A percentile compares a stretch with the other conserved stretches of the same genome.
phyloP scores from a whole-genome alignment of 257 asterid species.

The Jasminum sambac region DNA sequence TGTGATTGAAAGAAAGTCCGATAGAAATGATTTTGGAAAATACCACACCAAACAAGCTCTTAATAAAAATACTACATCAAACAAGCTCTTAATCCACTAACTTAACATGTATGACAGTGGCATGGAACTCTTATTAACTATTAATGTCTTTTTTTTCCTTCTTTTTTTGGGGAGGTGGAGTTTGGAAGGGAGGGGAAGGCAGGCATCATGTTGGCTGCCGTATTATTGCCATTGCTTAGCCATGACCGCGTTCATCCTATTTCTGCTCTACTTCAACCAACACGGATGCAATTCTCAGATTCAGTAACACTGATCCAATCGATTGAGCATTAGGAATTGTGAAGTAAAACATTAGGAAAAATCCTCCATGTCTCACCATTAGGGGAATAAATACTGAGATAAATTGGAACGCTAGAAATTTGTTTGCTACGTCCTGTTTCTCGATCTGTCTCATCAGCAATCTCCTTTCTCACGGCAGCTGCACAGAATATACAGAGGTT shows the following conservation, averaged over 20 bases:
- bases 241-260: conserved; percentile 6
- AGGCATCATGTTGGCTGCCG: not conserved
- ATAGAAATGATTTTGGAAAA: too few species aligned
- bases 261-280: conserved; percentile 8
- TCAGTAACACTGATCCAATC: not conserved
- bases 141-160: not conserved
- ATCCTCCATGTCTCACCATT: conserved; percentile 46
- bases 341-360: conserved; percentile 7
- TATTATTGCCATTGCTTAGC: not conserved
- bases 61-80: too few species aligned
- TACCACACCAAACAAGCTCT: too few species aligned
- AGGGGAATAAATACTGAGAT: conserved; percentile 92
- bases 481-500: conserved; percentile 31
- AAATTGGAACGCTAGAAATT: conserved; percentile 88
- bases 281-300: not conserved
- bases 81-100: too few species aligned
- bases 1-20: too few species aligned
- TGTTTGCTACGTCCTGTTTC: conserved; percentile 87
- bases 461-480: conserved; percentile 96
- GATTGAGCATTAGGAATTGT: not conserved
- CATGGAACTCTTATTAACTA: not conserved
- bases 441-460: conserved; percentile 93
- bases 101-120: not conserved
- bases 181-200: not conserved
- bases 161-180: not conserved